A percentile compares a stretch with the other conserved stretches of the same genome.
Evolutionary conservation across 306 rosid species (phyloP).

Genomic region (Herpetospermum pedunculosum): DNA sequence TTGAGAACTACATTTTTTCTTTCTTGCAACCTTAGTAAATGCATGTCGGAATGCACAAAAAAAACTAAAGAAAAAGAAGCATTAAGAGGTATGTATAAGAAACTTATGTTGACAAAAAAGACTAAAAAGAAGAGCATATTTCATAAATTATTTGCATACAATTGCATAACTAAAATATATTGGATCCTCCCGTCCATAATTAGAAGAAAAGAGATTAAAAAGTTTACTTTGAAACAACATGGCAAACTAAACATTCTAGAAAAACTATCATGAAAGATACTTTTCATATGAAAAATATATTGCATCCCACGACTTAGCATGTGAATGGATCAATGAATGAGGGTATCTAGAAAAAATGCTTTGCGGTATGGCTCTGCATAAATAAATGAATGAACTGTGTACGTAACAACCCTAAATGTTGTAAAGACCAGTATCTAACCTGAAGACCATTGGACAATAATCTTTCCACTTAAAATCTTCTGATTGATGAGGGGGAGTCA

Average conservation of each 20-base stretch:
- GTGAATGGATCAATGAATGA: neutral
- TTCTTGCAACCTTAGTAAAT: neutral
- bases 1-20: neutral
- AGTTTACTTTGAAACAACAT: neutral
- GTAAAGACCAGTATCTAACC: conserved; percentile 34
- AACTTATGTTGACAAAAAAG: neutral
- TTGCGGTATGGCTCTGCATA: neutral
- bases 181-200: neutral
- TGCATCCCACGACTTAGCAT: neutral
- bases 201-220: neutral
- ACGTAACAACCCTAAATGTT: neutral
- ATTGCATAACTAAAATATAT: conserved; percentile 1
- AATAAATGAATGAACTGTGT: neutral
- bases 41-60: neutral
- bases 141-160: neutral
- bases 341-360: neutral
- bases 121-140: neutral
- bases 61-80: neutral
- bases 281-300: neutral
- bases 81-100: neutral
- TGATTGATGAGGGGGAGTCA: conserved; percentile 94
- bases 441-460: conserved; percentile 97
- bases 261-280: neutral
- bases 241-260: neutral
- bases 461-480: conserved; percentile 98